These are phyloP conservation scores for Thermothielavioides terrestris DNA, from an alignment of 495 filamentous ascomycete species.

Conservation along the genomic window DNA sequence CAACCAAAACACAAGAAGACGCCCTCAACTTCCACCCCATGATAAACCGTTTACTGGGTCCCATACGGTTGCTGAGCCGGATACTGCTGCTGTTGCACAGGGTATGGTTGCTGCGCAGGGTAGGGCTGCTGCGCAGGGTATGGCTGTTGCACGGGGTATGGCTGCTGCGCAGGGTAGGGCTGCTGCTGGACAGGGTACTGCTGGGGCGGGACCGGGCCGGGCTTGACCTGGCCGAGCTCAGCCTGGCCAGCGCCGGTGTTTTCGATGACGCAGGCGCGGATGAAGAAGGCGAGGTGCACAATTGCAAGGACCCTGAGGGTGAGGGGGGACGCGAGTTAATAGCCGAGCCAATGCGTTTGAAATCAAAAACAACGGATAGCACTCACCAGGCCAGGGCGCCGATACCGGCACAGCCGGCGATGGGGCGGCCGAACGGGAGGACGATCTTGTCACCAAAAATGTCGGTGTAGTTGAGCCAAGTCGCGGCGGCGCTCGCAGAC, in stretches of 20 bases:
- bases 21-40: background rate
- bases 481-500: constrained; percentile 26
- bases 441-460: constrained; percentile 4
- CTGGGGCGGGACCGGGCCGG: constrained; percentile 4
- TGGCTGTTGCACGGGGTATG: constrained; percentile 7
- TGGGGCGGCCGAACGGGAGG: constrained; percentile 11
- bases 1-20: no score
- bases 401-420: constrained; percentile 32
- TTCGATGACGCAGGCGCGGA: constrained; percentile 22
- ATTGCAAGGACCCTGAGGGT: constrained; percentile 28
- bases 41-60: background rate
- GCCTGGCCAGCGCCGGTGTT: constrained; percentile 11
- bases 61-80: constrained; percentile 4
- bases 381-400: constrained; percentile 33
- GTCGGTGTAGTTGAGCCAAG: constrained; percentile 10
- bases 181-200: constrained; percentile 9
- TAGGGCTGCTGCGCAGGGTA: constrained; percentile 13
- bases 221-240: constrained; percentile 29
- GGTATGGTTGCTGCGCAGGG: constrained; percentile 6
- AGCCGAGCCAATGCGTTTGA: background rate
- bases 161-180: constrained; percentile 13
- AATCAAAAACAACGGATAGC: background rate
- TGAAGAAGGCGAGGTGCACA: constrained; percentile 30
- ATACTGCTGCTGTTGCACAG: background rate
- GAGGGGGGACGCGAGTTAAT: background rate